These are phyloP conservation scores for Ascochyta clinopodiicola DNA, from an alignment of 2,329 filamentous ascomycete species.

Conservation along the genomic window DNA sequence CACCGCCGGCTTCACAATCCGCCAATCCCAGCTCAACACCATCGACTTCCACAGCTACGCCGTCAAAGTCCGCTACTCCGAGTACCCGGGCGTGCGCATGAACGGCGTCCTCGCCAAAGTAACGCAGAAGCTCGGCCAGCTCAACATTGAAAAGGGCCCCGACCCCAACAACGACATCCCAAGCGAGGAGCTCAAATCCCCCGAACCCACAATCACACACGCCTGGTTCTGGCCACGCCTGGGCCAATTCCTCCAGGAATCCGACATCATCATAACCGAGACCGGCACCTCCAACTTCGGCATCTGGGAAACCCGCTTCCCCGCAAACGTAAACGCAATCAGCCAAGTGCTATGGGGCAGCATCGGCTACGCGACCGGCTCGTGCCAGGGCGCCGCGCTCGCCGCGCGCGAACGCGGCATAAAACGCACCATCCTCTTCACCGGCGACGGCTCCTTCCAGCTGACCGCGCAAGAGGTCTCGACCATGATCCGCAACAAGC, in stretches of 20 bases:
- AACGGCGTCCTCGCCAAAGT: conserved; percentile 77
- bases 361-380: conserved; percentile 70
- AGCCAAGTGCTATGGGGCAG: conserved; percentile 78
- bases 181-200: conserved; percentile 36
- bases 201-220: conserved; percentile 65
- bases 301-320: conserved; percentile 85
- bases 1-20: conserved; percentile 81
- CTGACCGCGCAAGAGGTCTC: conserved; percentile 83
- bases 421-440: conserved; percentile 78
- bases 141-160: conserved; percentile 62
- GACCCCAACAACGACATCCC: conserved; percentile 61
- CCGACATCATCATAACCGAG: conserved; percentile 83
- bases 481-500: conserved; percentile 77
- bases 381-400: conserved; percentile 72
- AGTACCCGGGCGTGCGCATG: conserved; percentile 80
- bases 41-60: conserved; percentile 82
- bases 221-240: conserved; percentile 79
- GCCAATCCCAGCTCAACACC: conserved; percentile 75
- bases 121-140: conserved; percentile 62
- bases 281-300: conserved; percentile 90
- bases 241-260: conserved; percentile 72
- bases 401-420: conserved; percentile 70
- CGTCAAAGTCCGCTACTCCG: conserved; percentile 76
- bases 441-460: conserved; percentile 89
- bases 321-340: conserved; percentile 76